Evolutionary conservation across 108 stramenopile species (phyloP).

Genomic region (Parietichytrium sp.): DNA sequence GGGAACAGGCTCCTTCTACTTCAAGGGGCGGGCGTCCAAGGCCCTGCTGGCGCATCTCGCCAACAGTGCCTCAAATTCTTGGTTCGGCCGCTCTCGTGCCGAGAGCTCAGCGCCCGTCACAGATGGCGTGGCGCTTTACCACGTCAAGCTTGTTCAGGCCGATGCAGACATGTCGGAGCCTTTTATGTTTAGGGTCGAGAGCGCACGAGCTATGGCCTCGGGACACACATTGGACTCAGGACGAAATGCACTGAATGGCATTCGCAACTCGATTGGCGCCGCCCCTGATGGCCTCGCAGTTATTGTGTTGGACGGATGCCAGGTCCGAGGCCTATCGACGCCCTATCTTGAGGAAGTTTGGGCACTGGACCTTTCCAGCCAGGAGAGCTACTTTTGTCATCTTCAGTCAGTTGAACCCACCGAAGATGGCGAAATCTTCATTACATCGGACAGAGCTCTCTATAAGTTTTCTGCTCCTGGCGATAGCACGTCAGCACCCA

Average conservation of each 20-base stretch:
- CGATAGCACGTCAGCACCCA: too few species aligned
- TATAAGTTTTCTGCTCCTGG: too few species aligned
- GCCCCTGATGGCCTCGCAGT: conserved; percentile 4
- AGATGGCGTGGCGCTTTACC: not conserved
- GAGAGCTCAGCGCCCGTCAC: too few species aligned
- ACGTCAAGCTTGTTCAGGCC: not conserved
- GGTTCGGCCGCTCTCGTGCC: too few species aligned
- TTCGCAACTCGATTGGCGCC: too few species aligned
- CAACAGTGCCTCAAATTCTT: not conserved
- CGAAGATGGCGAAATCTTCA: not conserved
- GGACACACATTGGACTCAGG: not conserved
- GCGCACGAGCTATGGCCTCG: not conserved
- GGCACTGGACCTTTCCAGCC: not conserved
- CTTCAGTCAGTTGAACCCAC: not conserved
- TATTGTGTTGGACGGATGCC: not conserved
- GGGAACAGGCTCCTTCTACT: not conserved
- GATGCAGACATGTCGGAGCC: conserved; percentile 5
- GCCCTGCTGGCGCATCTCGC: not conserved
- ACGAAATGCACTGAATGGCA: too few species aligned
- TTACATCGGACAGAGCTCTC: not conserved
- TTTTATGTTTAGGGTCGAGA: conserved; percentile 4
- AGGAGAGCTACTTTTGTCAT: not conserved
- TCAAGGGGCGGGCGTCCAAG: not conserved
- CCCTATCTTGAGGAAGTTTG: not conserved
- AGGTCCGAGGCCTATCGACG: not conserved